Evolutionary conservation across 305 asterid genomes (phyloP).

Genomic region (Salvia sclarea): DNA sequence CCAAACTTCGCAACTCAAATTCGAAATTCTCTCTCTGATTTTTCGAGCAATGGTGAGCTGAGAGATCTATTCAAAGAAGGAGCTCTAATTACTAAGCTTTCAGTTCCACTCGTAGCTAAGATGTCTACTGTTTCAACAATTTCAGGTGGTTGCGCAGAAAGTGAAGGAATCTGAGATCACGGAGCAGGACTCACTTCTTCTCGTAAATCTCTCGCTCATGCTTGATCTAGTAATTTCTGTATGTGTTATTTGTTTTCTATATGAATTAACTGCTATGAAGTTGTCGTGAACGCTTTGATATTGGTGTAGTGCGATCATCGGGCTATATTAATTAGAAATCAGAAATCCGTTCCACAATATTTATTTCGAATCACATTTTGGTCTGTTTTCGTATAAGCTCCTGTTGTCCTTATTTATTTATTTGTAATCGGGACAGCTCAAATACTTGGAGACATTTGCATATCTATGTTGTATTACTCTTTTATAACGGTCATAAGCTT

Average conservation of each 20-base stretch:
- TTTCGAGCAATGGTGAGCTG: slow-evolving; percentile 48
- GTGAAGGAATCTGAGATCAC: slow-evolving; percentile 86
- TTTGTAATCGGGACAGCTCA: not conserved
- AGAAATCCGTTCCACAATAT: not conserved
- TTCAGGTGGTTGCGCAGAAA: slow-evolving; percentile 86
- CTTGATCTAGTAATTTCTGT: slow-evolving; percentile 14
- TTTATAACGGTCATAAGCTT: not conserved
- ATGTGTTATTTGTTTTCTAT: slow-evolving; percentile 1
- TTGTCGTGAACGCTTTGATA: slow-evolving; percentile 4
- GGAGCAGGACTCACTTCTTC: slow-evolving; percentile 92
- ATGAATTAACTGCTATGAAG: not conserved
- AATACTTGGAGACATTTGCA: slow-evolving; percentile 5
- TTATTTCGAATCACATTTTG: not conserved
- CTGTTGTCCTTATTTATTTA: not conserved
- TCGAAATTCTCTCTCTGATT: slow-evolving; percentile 25
- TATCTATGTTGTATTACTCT: not conserved
- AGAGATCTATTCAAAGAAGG: slow-evolving; percentile 8
- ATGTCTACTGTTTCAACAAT: slow-evolving; percentile 9
- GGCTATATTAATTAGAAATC: not conserved
- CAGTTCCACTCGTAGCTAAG: slow-evolving; percentile 23
- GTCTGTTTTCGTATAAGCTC: slow-evolving; percentile 8
- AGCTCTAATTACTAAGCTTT: not conserved
- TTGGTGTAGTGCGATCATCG: slow-evolving; percentile 1
- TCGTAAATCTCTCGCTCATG: slow-evolving; percentile 49
- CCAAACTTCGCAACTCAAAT: not conserved